phyloP scores from a whole-genome alignment of 441 rosid species.

The Theobroma grandiflorum region DNA sequence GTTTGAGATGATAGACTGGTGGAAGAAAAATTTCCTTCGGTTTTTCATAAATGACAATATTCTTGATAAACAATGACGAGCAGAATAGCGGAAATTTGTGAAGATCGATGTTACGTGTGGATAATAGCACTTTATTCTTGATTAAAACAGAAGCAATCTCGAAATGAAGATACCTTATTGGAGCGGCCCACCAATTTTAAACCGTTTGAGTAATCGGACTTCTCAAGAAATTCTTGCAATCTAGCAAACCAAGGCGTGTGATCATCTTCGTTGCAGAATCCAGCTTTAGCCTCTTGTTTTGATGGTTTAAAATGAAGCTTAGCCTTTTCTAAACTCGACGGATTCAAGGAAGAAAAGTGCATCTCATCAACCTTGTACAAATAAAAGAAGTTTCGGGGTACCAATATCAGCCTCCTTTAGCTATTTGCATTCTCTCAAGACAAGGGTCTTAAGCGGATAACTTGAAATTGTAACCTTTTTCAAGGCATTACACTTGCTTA shows the following conservation, averaged over 20 bases:
- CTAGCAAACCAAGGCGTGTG: slow-evolving; percentile 26
- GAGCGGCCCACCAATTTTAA: slow-evolving; percentile 37
- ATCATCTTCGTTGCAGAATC: background rate
- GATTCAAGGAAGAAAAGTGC: slow-evolving; percentile 42
- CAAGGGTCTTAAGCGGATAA: slow-evolving; percentile 29
- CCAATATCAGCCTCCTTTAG: slow-evolving; percentile 38
- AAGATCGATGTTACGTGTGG: slow-evolving; percentile 8
- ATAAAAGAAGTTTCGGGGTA: slow-evolving; percentile 43
- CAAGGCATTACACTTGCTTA: slow-evolving; percentile 39
- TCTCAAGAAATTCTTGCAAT: slow-evolving; percentile 34
- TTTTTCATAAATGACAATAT: slow-evolving; percentile 43
- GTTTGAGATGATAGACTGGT: slow-evolving; percentile 29
- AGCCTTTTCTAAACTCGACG: slow-evolving; percentile 43
- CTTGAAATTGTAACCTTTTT: slow-evolving; percentile 27
- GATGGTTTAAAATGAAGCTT: slow-evolving; percentile 34
- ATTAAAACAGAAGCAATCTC: background rate
- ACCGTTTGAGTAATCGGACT: slow-evolving; percentile 35
- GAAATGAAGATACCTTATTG: slow-evolving; percentile 29
- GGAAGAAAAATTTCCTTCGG: slow-evolving; percentile 32
- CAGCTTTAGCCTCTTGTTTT: too few relatives aligned
- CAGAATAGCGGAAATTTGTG: background rate
- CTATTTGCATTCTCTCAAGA: slow-evolving; percentile 35
- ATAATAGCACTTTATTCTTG: background rate
- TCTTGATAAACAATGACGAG: slow-evolving; percentile 27
- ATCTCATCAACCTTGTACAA: slow-evolving; percentile 42